Percentiles rank a stretch among this genome's conserved stretches.
Evolutionary conservation across 305 asterid genomes (phyloP).

Genomic region (Fraxinus sp.): DNA sequence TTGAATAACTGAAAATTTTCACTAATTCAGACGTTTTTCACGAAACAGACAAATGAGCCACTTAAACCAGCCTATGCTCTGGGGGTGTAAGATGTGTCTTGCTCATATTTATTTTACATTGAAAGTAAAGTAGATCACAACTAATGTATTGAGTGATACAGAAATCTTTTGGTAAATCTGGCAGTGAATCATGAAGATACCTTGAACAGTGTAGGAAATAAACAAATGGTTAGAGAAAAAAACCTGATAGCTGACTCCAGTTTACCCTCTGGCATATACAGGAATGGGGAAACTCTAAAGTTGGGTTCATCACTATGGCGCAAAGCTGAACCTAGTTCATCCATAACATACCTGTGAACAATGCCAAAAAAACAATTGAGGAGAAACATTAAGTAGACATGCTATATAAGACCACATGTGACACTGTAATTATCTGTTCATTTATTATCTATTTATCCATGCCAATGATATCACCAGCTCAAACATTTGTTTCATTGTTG

Average conservation of each 20-base stretch:
- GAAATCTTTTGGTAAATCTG: not conserved
- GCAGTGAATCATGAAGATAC: slow-evolving; percentile 14
- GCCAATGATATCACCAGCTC: not conserved
- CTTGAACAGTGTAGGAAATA: slow-evolving; percentile 14
- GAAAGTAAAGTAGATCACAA: not conserved
- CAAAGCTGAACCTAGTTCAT: slow-evolving; percentile 97
- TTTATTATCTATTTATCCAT: not conserved
- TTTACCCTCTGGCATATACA: slow-evolving; percentile 90
- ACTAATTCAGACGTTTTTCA: slow-evolving; percentile 25
- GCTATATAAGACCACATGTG: slow-evolving; percentile 1
- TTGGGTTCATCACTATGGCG: slow-evolving; percentile 92
- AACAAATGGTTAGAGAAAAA: slow-evolving; percentile 34
- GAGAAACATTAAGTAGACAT: not conserved
- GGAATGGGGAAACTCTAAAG: slow-evolving; percentile 90
- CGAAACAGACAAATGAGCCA: slow-evolving; percentile 8
- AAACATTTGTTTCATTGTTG: not conserved
- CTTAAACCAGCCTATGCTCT: slow-evolving; percentile 3
- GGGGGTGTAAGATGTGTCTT: not conserved
- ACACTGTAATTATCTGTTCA: slow-evolving; percentile 11
- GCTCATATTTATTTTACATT: not conserved
- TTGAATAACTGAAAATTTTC: slow-evolving; percentile 63
- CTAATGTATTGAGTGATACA: not conserved
- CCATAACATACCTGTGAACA: slow-evolving; percentile 89
- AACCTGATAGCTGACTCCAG: slow-evolving; percentile 94
- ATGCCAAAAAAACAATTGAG: slow-evolving; percentile 15